phyloP scores from a whole-genome alignment of 2,329 filamentous ascomycete genomes.

The Sordariomycetes sp. region DNA sequence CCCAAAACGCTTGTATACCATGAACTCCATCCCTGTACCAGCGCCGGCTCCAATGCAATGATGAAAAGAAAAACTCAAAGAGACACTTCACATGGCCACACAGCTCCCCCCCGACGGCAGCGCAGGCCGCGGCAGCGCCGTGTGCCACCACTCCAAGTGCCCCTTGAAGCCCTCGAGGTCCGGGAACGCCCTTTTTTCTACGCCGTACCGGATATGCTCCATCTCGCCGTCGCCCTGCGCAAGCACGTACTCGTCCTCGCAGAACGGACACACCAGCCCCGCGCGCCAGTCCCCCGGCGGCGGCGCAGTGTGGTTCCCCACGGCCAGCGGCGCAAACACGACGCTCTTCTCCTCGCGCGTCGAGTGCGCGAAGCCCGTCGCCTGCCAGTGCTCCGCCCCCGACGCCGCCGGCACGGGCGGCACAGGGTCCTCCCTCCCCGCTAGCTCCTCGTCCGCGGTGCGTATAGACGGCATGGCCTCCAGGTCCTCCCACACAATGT shows the following conservation, averaged over 20 bases:
- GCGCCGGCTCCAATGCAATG: not conserved
- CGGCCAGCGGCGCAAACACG: constrained; percentile 41
- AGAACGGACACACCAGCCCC: constrained; percentile 38
- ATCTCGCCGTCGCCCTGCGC: constrained; percentile 32
- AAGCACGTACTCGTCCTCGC: constrained; percentile 33
- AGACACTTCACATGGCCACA: constrained; percentile 26
- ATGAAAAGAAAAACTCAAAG: not conserved
- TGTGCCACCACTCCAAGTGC: constrained; percentile 45
- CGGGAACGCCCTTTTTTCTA: constrained; percentile 33
- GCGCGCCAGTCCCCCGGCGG: constrained; percentile 36
- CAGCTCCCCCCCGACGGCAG: constrained; percentile 22
- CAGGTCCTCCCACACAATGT: constrained; percentile 44
- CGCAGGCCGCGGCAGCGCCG: constrained; percentile 21
- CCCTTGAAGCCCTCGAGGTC: constrained; percentile 34
- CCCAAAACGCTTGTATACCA: not conserved
- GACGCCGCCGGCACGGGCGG: constrained; percentile 10
- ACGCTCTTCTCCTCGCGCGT: constrained; percentile 31
- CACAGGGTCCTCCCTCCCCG: not conserved
- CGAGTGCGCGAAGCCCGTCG: constrained; percentile 26
- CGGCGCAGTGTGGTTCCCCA: constrained; percentile 43
- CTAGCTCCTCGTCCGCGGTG: constrained; percentile 12
- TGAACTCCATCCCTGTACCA: not conserved
- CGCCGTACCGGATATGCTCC: constrained; percentile 32
- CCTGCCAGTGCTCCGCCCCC: constrained; percentile 36
- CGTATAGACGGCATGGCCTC: constrained; percentile 35